Evolutionary conservation across 148 eudicot genomes (phyloP).

Genomic region (Dianthus caryophyllus): DNA sequence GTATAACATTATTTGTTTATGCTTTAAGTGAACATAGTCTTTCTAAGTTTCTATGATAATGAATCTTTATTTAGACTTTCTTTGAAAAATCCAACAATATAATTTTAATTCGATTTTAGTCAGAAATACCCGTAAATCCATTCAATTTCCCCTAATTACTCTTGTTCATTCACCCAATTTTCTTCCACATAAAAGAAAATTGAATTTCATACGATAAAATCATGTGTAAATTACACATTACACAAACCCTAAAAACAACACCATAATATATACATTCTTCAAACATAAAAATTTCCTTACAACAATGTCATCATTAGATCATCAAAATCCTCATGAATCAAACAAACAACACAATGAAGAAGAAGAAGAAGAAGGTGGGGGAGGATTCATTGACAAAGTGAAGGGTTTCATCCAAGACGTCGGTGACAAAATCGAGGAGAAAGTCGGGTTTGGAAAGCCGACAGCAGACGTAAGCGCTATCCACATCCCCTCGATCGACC

Average conservation of each 20-base stretch:
- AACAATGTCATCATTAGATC: constrained; percentile 14
- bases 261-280: background rate
- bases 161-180: constrained; percentile 11
- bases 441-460: constrained; percentile 32
- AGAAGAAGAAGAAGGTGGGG: background rate
- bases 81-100: background rate
- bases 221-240: background rate
- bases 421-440: constrained; percentile 28
- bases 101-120: background rate
- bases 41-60: too few species aligned
- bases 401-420: constrained; percentile 32
- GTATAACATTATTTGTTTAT: too few species aligned
- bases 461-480: constrained; percentile 27
- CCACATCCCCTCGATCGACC: constrained; percentile 27
- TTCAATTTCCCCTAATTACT: constrained; percentile 20
- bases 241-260: background rate
- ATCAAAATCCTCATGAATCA: background rate
- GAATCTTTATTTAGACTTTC: too few species aligned
- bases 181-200: background rate
- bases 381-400: constrained; percentile 34
- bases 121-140: constrained; percentile 19
- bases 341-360: constrained; percentile 11
- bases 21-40: too few species aligned
- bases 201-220: background rate
- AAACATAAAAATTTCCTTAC: background rate